phyloP scores from a whole-genome alignment of 306 rosid genomes.

The Sindora glabra region DNA sequence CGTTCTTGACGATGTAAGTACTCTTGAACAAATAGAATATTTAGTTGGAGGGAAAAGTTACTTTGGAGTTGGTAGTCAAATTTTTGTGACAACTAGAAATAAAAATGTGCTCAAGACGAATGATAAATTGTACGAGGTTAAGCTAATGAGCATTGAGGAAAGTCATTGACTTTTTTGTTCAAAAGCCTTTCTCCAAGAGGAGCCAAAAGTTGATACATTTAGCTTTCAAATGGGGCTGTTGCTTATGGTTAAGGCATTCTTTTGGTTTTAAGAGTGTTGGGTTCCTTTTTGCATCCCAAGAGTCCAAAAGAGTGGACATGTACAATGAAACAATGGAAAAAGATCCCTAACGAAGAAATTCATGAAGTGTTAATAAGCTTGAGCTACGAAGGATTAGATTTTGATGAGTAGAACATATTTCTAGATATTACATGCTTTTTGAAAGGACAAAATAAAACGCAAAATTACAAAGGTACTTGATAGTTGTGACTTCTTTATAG shows the following conservation, averaged over 20 bases:
- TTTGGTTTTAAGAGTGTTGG: slow-evolving; percentile 26
- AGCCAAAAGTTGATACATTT: neutral
- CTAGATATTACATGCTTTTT: slow-evolving; percentile 24
- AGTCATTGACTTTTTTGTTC: slow-evolving; percentile 19
- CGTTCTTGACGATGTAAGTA: neutral
- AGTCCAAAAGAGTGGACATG: slow-evolving; percentile 9
- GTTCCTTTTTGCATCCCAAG: neutral
- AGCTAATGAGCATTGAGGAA: slow-evolving; percentile 7
- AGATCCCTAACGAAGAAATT: neutral
- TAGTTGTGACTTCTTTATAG: neutral
- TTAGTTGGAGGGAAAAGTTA: neutral
- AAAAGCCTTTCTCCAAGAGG: slow-evolving; percentile 12
- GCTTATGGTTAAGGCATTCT: slow-evolving; percentile 23
- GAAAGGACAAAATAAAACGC: neutral
- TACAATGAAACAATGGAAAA: slow-evolving; percentile 3
- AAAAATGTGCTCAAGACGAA: neutral
- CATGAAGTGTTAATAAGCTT: neutral
- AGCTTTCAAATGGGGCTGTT: neutral
- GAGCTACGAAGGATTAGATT: slow-evolving; percentile 24
- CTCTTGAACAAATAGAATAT: neutral
- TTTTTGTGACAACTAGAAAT: slow-evolving; percentile 11
- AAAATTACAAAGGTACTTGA: neutral
- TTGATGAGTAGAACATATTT: slow-evolving; percentile 4
- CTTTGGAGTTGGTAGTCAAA: neutral
- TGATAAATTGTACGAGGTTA: slow-evolving; percentile 1